A percentile compares a stretch with the other conserved stretches of the same genome.
Evolutionary conservation across 352 stramenopile species (phyloP).

Genomic region (Phytophthora fragariaefolia): DNA sequence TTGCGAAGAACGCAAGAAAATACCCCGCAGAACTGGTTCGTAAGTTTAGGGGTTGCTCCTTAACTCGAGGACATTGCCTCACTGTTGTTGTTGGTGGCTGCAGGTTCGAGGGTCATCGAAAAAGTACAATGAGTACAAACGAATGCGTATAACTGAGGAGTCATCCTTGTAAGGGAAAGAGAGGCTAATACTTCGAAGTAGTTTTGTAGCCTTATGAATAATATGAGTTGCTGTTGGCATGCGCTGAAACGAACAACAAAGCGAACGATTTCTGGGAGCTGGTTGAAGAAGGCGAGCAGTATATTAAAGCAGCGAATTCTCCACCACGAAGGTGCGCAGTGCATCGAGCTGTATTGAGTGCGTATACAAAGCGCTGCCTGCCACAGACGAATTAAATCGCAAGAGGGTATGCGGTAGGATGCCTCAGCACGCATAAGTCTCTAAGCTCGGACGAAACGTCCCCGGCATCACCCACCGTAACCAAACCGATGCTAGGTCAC

Average conservation of each 20-base stretch:
- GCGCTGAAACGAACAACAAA: neutral
- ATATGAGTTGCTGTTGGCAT: neutral
- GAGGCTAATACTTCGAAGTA: slow-evolving; percentile 3
- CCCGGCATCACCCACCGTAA: slow-evolving; percentile 6
- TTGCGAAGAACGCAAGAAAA: slow-evolving; percentile 90
- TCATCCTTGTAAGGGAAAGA: slow-evolving; percentile 43
- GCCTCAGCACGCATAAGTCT: slow-evolving; percentile 16
- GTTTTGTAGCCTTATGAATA: neutral
- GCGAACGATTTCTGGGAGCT: too few relatives aligned
- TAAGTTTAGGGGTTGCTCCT: neutral
- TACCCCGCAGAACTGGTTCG: slow-evolving; percentile 68
- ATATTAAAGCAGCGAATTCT: slow-evolving; percentile 37
- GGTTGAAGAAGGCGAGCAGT: slow-evolving; percentile 2
- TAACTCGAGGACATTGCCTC: neutral
- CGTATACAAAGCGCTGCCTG: slow-evolving; percentile 27
- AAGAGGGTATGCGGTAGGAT: slow-evolving; percentile 12
- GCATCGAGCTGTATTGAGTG: slow-evolving; percentile 39
- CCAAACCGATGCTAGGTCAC: slow-evolving; percentile 9
- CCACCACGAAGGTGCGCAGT: slow-evolving; percentile 32
- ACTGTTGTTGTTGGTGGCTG: neutral
- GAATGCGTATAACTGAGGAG: slow-evolving; percentile 56
- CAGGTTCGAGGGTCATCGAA: slow-evolving; percentile 74
- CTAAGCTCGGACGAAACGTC: slow-evolving; percentile 14
- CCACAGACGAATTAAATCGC: slow-evolving; percentile 16
- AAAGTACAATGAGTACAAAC: slow-evolving; percentile 87